These are phyloP conservation scores for Trichoderma lentiforme DNA, from an alignment of 2,329 filamentous ascomycete genomes.

Conservation along the genomic window DNA sequence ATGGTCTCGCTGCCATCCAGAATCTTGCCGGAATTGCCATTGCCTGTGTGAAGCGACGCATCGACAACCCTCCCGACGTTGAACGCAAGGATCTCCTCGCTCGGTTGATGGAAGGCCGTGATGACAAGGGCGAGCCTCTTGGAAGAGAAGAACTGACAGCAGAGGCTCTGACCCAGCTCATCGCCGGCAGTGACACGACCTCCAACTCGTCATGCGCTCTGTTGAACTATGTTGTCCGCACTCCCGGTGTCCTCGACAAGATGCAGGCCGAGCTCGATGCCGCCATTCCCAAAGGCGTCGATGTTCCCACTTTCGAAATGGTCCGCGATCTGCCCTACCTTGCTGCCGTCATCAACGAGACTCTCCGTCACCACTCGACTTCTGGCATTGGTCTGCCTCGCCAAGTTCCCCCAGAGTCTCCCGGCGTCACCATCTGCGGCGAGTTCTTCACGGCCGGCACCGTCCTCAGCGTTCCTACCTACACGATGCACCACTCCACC, in stretches of 20 bases:
- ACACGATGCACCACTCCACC: conserved; percentile 74
- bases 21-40: conserved; percentile 85
- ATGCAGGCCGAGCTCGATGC: conserved; percentile 74
- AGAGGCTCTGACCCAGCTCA: conserved; percentile 85
- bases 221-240: conserved; percentile 69
- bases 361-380: conserved; percentile 81
- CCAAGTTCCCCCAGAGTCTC: conserved; percentile 59
- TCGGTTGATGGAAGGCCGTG: conserved; percentile 79
- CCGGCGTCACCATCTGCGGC: conserved; percentile 62
- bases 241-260: conserved; percentile 67
- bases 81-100: conserved; percentile 77
- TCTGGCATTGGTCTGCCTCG: conserved; percentile 83
- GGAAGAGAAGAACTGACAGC: conserved; percentile 79
- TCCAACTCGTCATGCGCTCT: conserved; percentile 80
- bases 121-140: conserved; percentile 72
- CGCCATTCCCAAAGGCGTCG: conserved; percentile 56
- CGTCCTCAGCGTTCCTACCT: conserved; percentile 74
- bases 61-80: conserved; percentile 64
- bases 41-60: conserved; percentile 70
- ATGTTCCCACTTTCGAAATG: conserved; percentile 68
- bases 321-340: conserved; percentile 76
- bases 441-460: conserved; percentile 71
- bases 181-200: conserved; percentile 74
- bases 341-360: conserved; percentile 73
- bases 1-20: conserved; percentile 71